Base-by-base conservation (phyloP, 768 basidiomycete genomes). In the Saitozyma sp. region DNA sequence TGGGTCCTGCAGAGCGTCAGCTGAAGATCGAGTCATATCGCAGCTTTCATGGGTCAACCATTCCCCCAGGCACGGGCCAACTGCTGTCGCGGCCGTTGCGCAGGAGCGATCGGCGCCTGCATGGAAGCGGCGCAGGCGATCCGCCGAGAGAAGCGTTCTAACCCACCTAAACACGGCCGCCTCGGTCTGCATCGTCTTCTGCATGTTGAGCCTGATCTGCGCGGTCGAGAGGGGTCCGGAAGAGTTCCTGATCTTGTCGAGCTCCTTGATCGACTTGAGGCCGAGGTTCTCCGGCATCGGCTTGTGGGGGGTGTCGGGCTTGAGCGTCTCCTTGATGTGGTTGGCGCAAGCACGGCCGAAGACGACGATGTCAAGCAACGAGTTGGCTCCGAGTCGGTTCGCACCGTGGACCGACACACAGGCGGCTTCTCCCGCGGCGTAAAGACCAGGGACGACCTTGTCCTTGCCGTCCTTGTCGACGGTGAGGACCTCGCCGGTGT, bases 271-370 rank as follows among this genome's bases (percentile, higher is more conserved):
- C 73, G 86, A 89, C 63, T 87, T 79, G 54, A 92, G 83, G 58
- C 96, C 95, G 67, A 92, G 87, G 69, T 95, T 88, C 50, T 88
- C 89, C 48, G 89, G 85, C 66, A 98, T 89, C 62, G 84, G 83
- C 81, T 91, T 92, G 83, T 98, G 96, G 9, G 92, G 86, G 77
- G 88, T 90, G 61, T 92, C 92, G 48, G 93, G 92, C 16, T 88
- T 87, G 62, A 91, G 84, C 48, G 85, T 98, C 59, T 95, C 92
- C 69, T 87, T 88, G 79, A 98, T 98, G 82, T 98, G 96, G 81
- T 96, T 90, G 37, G 96, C 95, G 73, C 91, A 93, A n/a, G 96
- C 95, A 80, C 96, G 93, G 71, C 96, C 96, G 74, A 98, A 99
- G 69, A 98, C 96, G 80, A 98, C 96, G 70, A 98, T 96, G 80